phyloP scores from a whole-genome alignment of 2,329 filamentous ascomycete species.

The Fusarium penzigii region DNA sequence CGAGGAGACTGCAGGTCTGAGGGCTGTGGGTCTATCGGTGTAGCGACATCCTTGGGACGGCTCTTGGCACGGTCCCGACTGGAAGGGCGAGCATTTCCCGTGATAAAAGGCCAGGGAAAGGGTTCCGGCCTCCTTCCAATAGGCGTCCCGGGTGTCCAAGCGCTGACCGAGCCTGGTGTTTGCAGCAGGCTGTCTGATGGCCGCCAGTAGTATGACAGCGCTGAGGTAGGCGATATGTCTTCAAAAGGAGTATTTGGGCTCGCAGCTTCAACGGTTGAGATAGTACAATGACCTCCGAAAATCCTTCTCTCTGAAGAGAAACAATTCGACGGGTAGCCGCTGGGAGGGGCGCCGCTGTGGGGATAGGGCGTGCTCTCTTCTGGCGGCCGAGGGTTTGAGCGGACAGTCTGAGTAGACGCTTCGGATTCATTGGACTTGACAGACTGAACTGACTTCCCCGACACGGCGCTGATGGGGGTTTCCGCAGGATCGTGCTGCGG shows the following conservation, averaged over 20 bases:
- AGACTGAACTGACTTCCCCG: conserved; percentile 17
- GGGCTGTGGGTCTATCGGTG: not conserved
- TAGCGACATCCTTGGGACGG: not conserved
- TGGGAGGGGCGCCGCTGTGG: conserved; percentile 19
- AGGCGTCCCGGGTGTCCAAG: conserved; percentile 15
- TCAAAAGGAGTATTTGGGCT: conserved; percentile 22
- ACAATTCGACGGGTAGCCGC: conserved; percentile 21
- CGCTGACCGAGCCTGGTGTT: conserved; percentile 14
- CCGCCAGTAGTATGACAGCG: conserved; percentile 22
- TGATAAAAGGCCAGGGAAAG: conserved; percentile 26
- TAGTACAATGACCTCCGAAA: conserved; percentile 17
- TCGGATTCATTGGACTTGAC: conserved; percentile 24
- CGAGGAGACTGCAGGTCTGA: conserved; percentile 7
- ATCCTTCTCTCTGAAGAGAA: conserved; percentile 14
- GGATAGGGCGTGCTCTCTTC: conserved; percentile 35
- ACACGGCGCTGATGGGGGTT: conserved; percentile 14
- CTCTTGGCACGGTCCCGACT: not conserved
- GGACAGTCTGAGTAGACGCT: conserved; percentile 24
- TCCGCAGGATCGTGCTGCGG: not conserved
- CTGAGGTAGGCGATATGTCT: conserved; percentile 14
- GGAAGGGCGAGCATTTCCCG: not conserved
- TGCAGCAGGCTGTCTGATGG: conserved; percentile 16
- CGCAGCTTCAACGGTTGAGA: conserved; percentile 3
- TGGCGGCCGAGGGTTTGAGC: conserved; percentile 29
- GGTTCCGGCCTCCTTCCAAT: conserved; percentile 23